phyloP scores from a whole-genome alignment of 805 yeast genomes.

The Candida tallmaniae region DNA sequence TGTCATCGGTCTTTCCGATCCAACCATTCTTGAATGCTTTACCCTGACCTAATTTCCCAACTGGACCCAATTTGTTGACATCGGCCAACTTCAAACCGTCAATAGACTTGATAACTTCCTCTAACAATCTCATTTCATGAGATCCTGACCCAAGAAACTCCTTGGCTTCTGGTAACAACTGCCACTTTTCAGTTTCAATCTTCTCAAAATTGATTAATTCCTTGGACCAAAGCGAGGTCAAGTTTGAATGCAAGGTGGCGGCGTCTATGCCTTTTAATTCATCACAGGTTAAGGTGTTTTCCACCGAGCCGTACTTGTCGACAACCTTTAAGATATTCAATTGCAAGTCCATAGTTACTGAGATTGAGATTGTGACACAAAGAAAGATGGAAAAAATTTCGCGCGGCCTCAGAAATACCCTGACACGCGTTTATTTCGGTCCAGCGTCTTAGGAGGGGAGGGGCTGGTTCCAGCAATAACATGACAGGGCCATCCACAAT shows the following conservation, averaged over 20 bases:
- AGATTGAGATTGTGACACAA: no score
- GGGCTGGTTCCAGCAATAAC: not conserved
- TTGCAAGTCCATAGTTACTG: constrained; percentile 68
- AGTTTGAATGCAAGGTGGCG: constrained; percentile 69
- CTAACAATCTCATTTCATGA: constrained; percentile 79
- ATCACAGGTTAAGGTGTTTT: constrained; percentile 55
- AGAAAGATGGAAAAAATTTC: not conserved
- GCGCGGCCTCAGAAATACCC: not conserved
- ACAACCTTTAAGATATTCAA: constrained; percentile 59
- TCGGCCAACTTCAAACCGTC: constrained; percentile 83
- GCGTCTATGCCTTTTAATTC: constrained; percentile 63
- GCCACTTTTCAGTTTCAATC: constrained; percentile 72
- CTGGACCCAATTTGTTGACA: constrained; percentile 68
- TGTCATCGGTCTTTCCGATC: constrained; percentile 86
- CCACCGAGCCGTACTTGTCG: constrained; percentile 52
- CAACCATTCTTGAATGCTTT: constrained; percentile 97
- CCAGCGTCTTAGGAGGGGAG: not conserved
- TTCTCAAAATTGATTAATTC: constrained; percentile 71
- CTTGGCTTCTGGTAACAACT: constrained; percentile 74
- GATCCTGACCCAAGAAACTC: constrained; percentile 80
- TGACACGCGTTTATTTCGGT: not conserved
- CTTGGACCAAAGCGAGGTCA: constrained; percentile 81
- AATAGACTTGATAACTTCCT: constrained; percentile 65
- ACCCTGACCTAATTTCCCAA: constrained; percentile 92
- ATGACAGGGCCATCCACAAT: no score